Evolutionary conservation across 257 asterid genomes (phyloP), one percentile per base, ranked within the genome.

Genomic region (Solanum bulbocastanum): DNA sequence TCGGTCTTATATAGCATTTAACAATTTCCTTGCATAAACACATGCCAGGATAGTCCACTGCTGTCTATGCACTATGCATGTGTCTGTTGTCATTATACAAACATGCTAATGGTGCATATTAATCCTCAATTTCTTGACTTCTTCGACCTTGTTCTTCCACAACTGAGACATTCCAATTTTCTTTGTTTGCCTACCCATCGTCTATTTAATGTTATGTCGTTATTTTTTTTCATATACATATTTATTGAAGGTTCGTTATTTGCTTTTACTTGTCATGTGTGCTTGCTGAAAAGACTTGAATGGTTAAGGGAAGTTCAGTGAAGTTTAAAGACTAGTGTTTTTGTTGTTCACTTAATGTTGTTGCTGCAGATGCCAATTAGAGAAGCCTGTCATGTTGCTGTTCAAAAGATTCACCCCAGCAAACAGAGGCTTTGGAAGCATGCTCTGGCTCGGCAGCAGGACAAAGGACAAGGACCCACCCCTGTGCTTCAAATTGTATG

Each of bases 381-480:
- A 90, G 99, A 97, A 94, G 99, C 99, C 89, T 96, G 98, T 90
- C 99, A 97, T 58, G 99, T 95, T 81, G 99, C 99, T 65, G 91
- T 96, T 74, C 99, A 97, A 91, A 95, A 92, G 96, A 92, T 91
- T 84, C 97, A 95, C 87, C 99, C 99, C 49, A 85, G 93, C 62
- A 95, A 96, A 89, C 98, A 97, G 91, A 95, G 95, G 92, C 92
- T 97, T 81, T 97, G 99, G 99, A 97, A 97, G 93, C 99, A 97
- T 88, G 98, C 99, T 83, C 98, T 94, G 88, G 98, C 98, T 89
- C 98, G 99, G 79, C 96, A 92, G 86, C 92, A 90, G 87, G 94
- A 96, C 52, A 92, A 92, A 90, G 99, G 98, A 90, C 94, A 90
- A 79, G 94, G 92, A 85, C 92, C 93, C 36, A 92, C 94, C 58